Conservation (phyloP, 225 moss, liverwort and hornwort species). For the Takakia lepidozioides region DNA sequence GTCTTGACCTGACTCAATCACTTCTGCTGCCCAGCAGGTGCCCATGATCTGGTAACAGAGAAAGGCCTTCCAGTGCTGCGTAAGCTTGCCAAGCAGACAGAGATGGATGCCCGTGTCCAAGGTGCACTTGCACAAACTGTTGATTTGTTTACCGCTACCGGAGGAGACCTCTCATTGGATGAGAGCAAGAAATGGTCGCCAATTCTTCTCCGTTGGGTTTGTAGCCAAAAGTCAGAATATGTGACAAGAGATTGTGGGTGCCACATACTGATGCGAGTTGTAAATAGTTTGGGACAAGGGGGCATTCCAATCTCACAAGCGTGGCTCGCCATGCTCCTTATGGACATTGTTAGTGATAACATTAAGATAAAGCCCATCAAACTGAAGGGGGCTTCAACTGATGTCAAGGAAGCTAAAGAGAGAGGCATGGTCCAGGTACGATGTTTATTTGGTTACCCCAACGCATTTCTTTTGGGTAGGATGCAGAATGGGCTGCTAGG, state of each 20-base stretch:
- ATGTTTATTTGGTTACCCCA: too few relatives aligned
- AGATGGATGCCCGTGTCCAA: slow-evolving; percentile 60
- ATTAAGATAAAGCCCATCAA: slow-evolving; percentile 34
- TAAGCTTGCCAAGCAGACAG: slow-evolving; percentile 72
- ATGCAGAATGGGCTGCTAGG: too few relatives aligned
- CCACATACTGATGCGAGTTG: slow-evolving; percentile 73
- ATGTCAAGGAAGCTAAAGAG: slow-evolving; percentile 51
- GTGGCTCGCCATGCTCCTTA: slow-evolving; percentile 96
- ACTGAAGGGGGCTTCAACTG: slow-evolving; percentile 33
- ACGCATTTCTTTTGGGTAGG: too few relatives aligned
- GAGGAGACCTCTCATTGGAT: slow-evolving; percentile 52
- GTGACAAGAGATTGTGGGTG: slow-evolving; percentile 79
- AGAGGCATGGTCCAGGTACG: slow-evolving; percentile 86
- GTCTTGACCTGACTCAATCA: too few relatives aligned
- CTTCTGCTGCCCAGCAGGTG: slow-evolving; percentile 19
- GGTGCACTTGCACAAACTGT: slow-evolving; percentile 79
- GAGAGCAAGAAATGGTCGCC: slow-evolving; percentile 97
- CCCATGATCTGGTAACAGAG: slow-evolving; percentile 49
- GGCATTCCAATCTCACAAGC: slow-evolving; percentile 96
- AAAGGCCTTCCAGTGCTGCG: slow-evolving; percentile 76
- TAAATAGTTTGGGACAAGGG: slow-evolving; percentile 72
- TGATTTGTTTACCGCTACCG: slow-evolving; percentile 71
- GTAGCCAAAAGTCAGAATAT: slow-evolving; percentile 64
- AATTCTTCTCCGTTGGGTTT: slow-evolving; percentile 89
- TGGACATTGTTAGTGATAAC: slow-evolving; percentile 77